phyloP scores from a whole-genome alignment of 345 rosid species.

The Acer saccharum region DNA sequence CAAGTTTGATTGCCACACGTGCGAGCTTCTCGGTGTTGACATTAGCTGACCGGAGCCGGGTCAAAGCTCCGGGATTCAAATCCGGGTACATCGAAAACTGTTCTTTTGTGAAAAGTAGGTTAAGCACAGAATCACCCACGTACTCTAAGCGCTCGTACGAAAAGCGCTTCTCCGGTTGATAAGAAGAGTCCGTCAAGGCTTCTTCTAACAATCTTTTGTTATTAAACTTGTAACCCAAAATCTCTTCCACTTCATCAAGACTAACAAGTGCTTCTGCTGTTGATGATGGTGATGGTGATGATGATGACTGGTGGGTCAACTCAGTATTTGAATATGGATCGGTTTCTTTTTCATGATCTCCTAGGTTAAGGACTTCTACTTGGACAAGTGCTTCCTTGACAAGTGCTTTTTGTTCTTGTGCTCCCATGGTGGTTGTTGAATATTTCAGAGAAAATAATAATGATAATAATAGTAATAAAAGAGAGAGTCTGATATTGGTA shows the following conservation, averaged over 20 bases:
- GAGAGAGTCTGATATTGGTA: no score
- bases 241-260: slow-evolving; percentile 44
- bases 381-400: background rate
- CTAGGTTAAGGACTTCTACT: background rate
- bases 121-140: slow-evolving; percentile 58
- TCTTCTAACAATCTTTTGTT: slow-evolving; percentile 43
- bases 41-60: slow-evolving; percentile 69
- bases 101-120: slow-evolving; percentile 33
- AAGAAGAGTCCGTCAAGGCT: slow-evolving; percentile 58
- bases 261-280: slow-evolving; percentile 11
- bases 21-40: slow-evolving; percentile 72
- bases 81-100: slow-evolving; percentile 44
- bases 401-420: background rate
- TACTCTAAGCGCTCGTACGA: slow-evolving; percentile 58
- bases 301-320: background rate
- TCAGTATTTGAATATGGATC: background rate
- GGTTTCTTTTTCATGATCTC: background rate
- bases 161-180: slow-evolving; percentile 1
- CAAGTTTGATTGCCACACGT: slow-evolving; percentile 54
- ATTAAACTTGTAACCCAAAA: slow-evolving; percentile 47
- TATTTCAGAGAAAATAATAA: no score
- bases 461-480: no score
- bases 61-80: slow-evolving; percentile 46
- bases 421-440: background rate
- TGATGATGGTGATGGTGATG: background rate